Conservation (phyloP, 257 asterid genomes). For the Cordia subcordata region DNA sequence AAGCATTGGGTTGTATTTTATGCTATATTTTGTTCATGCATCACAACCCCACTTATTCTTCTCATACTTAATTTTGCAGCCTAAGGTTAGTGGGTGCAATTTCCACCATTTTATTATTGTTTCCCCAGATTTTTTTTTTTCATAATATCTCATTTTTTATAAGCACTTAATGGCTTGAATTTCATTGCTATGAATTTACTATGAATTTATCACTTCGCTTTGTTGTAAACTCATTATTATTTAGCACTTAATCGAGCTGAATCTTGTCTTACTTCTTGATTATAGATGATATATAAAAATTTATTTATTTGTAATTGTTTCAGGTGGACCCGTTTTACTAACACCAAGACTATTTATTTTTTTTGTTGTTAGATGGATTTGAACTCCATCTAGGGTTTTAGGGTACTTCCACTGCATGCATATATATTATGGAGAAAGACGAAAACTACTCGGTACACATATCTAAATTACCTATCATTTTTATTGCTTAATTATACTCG, state of each 20-base stretch:
- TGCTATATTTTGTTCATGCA: conserved; percentile 9
- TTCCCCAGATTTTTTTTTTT: no score
- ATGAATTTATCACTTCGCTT: no score
- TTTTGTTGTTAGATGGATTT: conserved; percentile 21
- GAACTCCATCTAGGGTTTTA: conserved; percentile 28
- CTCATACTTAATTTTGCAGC: no score
- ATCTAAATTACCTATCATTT: conserved; percentile 8
- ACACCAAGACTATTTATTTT: conserved; percentile 5
- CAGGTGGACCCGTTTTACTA: conserved; percentile 39
- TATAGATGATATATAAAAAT: neutral
- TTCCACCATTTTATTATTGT: neutral
- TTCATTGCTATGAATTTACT: no score
- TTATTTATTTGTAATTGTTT: conserved; percentile 12
- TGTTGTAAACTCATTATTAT: no score
- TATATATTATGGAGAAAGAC: conserved; percentile 56
- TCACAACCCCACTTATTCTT: neutral
- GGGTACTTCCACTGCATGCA: conserved; percentile 6
- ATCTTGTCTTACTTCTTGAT: no score
- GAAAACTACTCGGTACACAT: conserved; percentile 53
- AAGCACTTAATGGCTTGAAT: no score
- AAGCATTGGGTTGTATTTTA: conserved; percentile 10
- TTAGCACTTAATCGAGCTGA: no score
- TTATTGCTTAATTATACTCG: conserved; percentile 3
- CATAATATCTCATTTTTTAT: no score
- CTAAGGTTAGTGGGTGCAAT: neutral